Percentiles rank a stretch among this genome's conserved stretches.
phyloP scores from a whole-genome alignment of 495 filamentous ascomycete genomes.

The Beverwykella pulmonaria region DNA sequence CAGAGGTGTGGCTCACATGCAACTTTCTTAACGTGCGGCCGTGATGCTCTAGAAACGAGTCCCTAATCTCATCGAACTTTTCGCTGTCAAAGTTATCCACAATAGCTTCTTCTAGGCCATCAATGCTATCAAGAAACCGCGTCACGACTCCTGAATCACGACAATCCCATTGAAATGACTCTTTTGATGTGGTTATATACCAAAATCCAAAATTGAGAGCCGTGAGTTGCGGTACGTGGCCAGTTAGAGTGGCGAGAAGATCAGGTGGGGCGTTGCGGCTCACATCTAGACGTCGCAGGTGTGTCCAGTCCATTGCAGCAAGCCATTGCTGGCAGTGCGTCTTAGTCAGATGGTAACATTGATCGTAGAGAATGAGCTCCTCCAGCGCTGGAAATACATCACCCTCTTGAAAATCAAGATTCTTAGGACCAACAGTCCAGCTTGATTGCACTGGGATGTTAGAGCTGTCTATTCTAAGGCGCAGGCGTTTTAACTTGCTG shows the following conservation, averaged over 20 bases:
- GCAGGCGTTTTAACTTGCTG: not conserved
- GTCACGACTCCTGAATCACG: not conserved
- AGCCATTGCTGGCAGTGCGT: not conserved
- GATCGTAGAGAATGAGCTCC: not conserved
- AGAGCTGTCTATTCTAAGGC: not conserved
- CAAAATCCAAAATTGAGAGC: not conserved
- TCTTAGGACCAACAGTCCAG: not conserved
- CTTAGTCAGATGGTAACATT: not conserved
- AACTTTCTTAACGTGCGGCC: not conserved
- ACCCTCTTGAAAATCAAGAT: conserved; percentile 4
- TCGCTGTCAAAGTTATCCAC: not conserved
- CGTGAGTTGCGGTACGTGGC: not conserved
- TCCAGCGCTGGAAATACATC: conserved; percentile 5
- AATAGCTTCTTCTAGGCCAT: not conserved
- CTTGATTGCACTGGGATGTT: not conserved
- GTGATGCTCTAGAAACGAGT: not conserved
- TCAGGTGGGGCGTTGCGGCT: not conserved
- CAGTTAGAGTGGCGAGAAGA: not conserved
- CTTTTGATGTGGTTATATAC: not conserved
- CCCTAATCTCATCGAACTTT: not conserved
- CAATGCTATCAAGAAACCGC: conserved; percentile 1
- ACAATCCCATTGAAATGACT: not conserved
- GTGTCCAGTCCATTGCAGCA: conserved; percentile 1
- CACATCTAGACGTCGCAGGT: not conserved
- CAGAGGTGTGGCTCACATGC: not conserved